Evolutionary conservation across 2,329 filamentous ascomycete species (phyloP), one percentile per base, ranked within the genome.

Genomic region (Cercospora brassicicola): DNA sequence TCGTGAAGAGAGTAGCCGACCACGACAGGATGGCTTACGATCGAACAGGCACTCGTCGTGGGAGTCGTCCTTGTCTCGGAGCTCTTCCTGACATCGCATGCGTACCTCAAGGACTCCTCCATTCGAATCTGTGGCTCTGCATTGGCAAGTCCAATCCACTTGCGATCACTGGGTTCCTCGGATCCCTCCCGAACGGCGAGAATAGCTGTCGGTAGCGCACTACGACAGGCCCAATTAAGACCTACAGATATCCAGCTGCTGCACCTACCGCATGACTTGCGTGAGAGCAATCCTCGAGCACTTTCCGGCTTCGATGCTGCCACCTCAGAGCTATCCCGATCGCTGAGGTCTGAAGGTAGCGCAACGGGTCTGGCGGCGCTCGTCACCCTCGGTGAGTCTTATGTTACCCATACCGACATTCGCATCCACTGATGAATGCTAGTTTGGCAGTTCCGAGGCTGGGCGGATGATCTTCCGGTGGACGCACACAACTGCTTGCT

Each of bases 381-480:
- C 11, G 70, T 68, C 28, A 67, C 56, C 11, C 51, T 74, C 4
- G 72, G 73, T 73, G 55, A 66, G 72, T 59, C 15, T 18, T 15
- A 20, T 36, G 2, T 18, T 36, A 30, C 15, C 55, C 18, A 23
- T 36, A 7, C 4, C 30, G 7, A 26, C 51, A 20, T 18, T 23
- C 36, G 23, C 20, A 4, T 33, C n/a, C 36, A 20, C 59, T 62
- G 13, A 62, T 26, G 2, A 39, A 9, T 33, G 23, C n/a, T 26
- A 63, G 61, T 75, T 15, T 75, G 73, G 73, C 71, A 69, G 53
- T 64, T 75, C 26, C 67, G 73, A 56, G 73, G 73, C 18, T 75
- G 73, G 73, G 62, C 72, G 2, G 66, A 67, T 26, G 69, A 69
- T 55, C 64, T 67, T 8, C 62, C 59, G 9, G 30, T 59, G 5